phyloP scores from a whole-genome alignment of 306 rosid species.

The Lotus japonicus region DNA sequence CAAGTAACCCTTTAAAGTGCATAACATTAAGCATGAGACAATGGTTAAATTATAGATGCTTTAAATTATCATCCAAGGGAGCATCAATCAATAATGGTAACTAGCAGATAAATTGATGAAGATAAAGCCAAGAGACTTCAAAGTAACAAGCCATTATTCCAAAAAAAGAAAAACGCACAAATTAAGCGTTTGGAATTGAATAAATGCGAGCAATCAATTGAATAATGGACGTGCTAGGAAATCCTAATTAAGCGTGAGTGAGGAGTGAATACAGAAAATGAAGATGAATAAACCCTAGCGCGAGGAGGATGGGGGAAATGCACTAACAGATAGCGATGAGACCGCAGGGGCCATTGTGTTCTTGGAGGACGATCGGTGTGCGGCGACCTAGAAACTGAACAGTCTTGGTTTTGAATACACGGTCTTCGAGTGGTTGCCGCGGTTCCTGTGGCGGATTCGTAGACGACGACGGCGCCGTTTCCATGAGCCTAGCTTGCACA shows the following conservation, averaged over 20 bases:
- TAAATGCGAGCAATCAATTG: not conserved
- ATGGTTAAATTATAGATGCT: too few species aligned
- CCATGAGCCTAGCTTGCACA: too few species aligned
- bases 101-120: not conserved
- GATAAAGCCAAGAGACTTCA: too few species aligned
- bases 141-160: too few species aligned
- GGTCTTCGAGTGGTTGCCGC: slow-evolving; percentile 38
- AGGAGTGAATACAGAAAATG: not conserved
- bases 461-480: slow-evolving; percentile 13
- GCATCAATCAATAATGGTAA: not conserved
- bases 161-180: too few species aligned
- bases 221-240: not conserved
- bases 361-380: slow-evolving; percentile 84
- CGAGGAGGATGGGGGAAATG: not conserved
- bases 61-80: not conserved
- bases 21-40: not conserved
- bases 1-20: not conserved
- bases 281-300: slow-evolving; percentile 31
- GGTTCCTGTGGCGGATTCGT: not conserved
- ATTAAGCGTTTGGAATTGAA: too few species aligned
- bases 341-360: slow-evolving; percentile 99
- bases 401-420: slow-evolving; percentile 69
- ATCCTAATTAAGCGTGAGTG: not conserved
- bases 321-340: slow-evolving; percentile 92
- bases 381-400: slow-evolving; percentile 88